Conservation (phyloP, 1,284 basidiomycete genomes). For the Anthracocystis panici-leucophaei region DNA sequence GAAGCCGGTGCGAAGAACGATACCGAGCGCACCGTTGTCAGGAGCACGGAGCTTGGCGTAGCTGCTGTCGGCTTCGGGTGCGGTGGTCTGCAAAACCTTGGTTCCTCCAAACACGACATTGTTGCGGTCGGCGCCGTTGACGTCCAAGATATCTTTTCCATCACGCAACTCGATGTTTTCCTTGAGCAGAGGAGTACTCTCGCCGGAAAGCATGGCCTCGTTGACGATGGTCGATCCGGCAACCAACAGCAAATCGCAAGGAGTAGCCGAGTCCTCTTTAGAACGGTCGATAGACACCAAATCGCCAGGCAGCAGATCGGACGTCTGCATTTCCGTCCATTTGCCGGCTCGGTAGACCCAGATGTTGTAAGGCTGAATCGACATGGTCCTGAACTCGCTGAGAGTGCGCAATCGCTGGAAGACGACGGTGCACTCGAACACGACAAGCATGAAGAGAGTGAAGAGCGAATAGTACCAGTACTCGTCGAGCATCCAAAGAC, state of each 20-base stretch:
- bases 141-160: slow-evolving; percentile 60
- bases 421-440: slow-evolving; percentile 69
- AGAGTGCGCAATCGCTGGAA: slow-evolving; percentile 67
- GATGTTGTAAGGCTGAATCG: slow-evolving; percentile 67
- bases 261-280: slow-evolving; percentile 67
- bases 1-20: slow-evolving; percentile 68
- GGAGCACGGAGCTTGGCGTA: slow-evolving; percentile 57
- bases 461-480: slow-evolving; percentile 69
- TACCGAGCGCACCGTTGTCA: slow-evolving; percentile 63
- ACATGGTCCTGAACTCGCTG: slow-evolving; percentile 70
- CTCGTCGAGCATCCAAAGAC: slow-evolving; percentile 69
- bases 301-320: slow-evolving; percentile 67
- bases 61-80: slow-evolving; percentile 50
- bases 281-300: slow-evolving; percentile 67
- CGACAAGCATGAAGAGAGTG: slow-evolving; percentile 68
- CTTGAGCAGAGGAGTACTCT: slow-evolving; percentile 68
- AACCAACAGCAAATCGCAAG: slow-evolving; percentile 64
- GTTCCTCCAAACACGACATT: slow-evolving; percentile 69
- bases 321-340: slow-evolving; percentile 62
- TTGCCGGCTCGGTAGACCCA: slow-evolving; percentile 62
- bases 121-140: slow-evolving; percentile 66
- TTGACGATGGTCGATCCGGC: slow-evolving; percentile 66
- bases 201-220: slow-evolving; percentile 69
- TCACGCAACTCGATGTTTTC: slow-evolving; percentile 68
- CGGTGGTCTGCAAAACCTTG: slow-evolving; percentile 67